phyloP scores from a whole-genome alignment of 2,329 filamentous ascomycete genomes.

The Trichoderma pleuroti region DNA sequence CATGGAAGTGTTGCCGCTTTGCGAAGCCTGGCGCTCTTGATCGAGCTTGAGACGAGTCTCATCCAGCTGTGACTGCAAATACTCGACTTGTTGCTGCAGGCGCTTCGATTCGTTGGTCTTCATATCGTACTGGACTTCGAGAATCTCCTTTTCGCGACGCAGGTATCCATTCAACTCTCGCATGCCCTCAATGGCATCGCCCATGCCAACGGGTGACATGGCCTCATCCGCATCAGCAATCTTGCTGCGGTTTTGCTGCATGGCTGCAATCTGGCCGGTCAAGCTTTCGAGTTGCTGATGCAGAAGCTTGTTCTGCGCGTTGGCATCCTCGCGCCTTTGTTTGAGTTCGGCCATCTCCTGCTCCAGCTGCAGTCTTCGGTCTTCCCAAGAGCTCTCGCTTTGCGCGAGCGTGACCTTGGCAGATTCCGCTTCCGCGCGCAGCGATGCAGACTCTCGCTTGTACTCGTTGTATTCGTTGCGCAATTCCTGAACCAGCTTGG shows the following conservation, averaged over 20 bases:
- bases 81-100: conserved; percentile 84
- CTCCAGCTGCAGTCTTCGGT: conserved; percentile 76
- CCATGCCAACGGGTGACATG: conserved; percentile 48
- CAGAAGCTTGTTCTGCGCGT: conserved; percentile 84
- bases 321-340: conserved; percentile 75
- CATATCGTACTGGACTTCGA: conserved; percentile 93
- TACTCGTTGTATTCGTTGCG: conserved; percentile 78
- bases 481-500: conserved; percentile 74
- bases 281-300: conserved; percentile 86
- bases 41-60: conserved; percentile 85
- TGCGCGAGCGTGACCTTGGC: conserved; percentile 74
- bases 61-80: conserved; percentile 82
- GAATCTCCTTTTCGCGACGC: conserved; percentile 92
- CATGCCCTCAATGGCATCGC: conserved; percentile 67
- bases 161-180: conserved; percentile 90
- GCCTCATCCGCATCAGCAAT: conserved; percentile 51
- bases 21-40: conserved; percentile 76
- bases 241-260: conserved; percentile 71
- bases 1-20: conserved; percentile 68
- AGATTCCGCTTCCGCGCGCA: conserved; percentile 79
- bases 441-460: conserved; percentile 70
- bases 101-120: conserved; percentile 85
- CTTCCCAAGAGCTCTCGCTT: conserved; percentile 83
- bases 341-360: conserved; percentile 77
- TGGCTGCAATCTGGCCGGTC: conserved; percentile 69